Base-by-base conservation (phyloP, 2,329 filamentous ascomycete species). In the Cladosporium sp. region DNA sequence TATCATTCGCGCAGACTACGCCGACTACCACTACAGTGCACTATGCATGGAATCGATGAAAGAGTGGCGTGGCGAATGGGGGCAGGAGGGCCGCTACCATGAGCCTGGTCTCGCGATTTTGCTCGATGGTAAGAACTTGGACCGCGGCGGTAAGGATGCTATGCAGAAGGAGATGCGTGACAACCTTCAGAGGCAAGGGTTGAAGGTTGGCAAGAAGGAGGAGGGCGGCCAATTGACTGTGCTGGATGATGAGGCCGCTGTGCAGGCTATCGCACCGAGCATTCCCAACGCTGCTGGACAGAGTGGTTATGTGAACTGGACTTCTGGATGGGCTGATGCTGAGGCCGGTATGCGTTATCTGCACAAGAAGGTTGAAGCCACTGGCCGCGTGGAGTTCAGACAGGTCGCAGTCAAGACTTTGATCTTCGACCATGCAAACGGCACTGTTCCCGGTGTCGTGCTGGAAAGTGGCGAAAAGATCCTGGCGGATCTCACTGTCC, bases 311-410 rank as follows among this genome's bases (percentile, higher is more conserved):
- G 78, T 91, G 63, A 96, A 96, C 76, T 83, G 83, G 62, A 82
- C 84, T 30, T 90, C 88, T 46, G 92, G 92, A 6, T 96, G 92
- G 92, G 91, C 90, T 2, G 85, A 96, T 74, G 91, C 92, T 0
- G 89, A 88, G 67, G 85, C 83, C 54, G 86, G 84, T 16, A 91
- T 94, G 88, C 77, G 81, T 53, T 91, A 86, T 83, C 76, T 91
- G 18, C 83, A 86, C 65, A 74, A 80, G 51, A 75, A 81, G 51
- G 79, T 82, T 62, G 81, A 83, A 43, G 81, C 79, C 10, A 84
- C 85, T 8, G 81, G 83, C 11, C 82, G 88, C 5, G 79, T 86
- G 10, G 75, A 78, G 0, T 85, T 85, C 67, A 73, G 81, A 43
- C 80, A 78, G 1, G 82, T 76, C 2, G 84, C 90, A 25, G 80